These are phyloP conservation scores for Prunus kanzakura DNA, from an alignment of 306 rosid genomes.

Conservation along the genomic window DNA sequence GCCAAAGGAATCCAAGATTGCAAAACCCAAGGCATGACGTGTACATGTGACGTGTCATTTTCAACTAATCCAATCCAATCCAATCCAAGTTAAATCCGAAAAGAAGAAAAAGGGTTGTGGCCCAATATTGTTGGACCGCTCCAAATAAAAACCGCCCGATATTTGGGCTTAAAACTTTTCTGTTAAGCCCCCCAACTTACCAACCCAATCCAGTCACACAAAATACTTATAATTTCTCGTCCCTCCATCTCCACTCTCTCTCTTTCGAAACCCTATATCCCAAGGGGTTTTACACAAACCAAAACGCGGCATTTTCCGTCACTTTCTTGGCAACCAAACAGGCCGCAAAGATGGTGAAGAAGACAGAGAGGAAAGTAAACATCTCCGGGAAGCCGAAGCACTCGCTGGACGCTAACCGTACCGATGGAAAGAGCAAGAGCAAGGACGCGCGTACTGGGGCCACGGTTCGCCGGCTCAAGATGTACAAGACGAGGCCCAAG, in stretches of 20 bases:
- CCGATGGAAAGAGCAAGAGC: conserved; percentile 28
- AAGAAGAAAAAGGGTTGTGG: too few relatives aligned
- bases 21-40: too few relatives aligned
- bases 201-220: not conserved
- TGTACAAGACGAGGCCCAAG: conserved; percentile 74
- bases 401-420: conserved; percentile 76
- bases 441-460: conserved; percentile 61
- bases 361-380: conserved; percentile 60
- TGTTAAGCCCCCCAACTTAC: too few relatives aligned
- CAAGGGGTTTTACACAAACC: not conserved
- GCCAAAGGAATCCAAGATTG: too few relatives aligned
- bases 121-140: not conserved
- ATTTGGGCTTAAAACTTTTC: not conserved
- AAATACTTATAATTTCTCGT: not conserved
- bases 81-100: too few relatives aligned
- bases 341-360: conserved; percentile 58
- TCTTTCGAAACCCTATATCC: not conserved
- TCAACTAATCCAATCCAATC: too few relatives aligned
- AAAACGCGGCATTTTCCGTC: not conserved
- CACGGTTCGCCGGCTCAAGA: conserved; percentile 87
- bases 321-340: not conserved
- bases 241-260: not conserved
- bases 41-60: too few relatives aligned
- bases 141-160: not conserved
- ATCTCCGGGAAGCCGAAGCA: conserved; percentile 90